phyloP scores from a whole-genome alignment of 2,329 filamentous ascomycete genomes.

The Ceratocystis alfenasii region DNA sequence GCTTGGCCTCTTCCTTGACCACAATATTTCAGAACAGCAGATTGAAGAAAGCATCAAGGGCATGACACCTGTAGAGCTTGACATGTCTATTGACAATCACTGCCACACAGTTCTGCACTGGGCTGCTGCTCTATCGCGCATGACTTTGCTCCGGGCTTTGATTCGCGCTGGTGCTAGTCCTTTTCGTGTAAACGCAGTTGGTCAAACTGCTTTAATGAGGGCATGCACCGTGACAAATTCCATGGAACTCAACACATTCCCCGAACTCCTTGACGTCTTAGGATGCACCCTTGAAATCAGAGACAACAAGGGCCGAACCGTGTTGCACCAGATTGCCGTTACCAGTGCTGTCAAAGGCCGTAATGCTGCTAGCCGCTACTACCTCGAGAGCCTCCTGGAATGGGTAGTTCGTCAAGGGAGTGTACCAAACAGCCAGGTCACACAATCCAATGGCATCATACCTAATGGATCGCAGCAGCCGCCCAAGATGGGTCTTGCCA shows the following conservation, averaged over 20 bases:
- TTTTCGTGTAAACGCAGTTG: constrained; percentile 73
- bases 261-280: constrained; percentile 77
- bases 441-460: constrained; percentile 30
- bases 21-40: constrained; percentile 54
- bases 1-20: constrained; percentile 71
- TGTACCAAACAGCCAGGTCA: constrained; percentile 41
- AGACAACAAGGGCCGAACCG: constrained; percentile 79
- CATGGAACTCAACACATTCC: constrained; percentile 79
- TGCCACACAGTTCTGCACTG: constrained; percentile 88
- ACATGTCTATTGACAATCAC: constrained; percentile 82
- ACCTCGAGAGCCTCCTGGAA: constrained; percentile 84
- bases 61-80: constrained; percentile 68
- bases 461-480: constrained; percentile 31
- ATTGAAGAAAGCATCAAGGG: constrained; percentile 66
- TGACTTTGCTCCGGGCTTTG: constrained; percentile 67
- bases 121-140: constrained; percentile 84
- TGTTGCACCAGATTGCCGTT: constrained; percentile 90
- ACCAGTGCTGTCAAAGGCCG: constrained; percentile 92
- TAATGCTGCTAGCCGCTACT: constrained; percentile 84
- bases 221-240: constrained; percentile 91
- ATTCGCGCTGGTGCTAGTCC: constrained; percentile 78
- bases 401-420: constrained; percentile 84
- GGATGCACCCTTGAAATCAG: constrained; percentile 82
- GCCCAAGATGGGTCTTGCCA: constrained; percentile 70
- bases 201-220: constrained; percentile 86